Conservation (phyloP, 1,284 basidiomycete genomes). For the Papiliotrema fonsecae region DNA sequence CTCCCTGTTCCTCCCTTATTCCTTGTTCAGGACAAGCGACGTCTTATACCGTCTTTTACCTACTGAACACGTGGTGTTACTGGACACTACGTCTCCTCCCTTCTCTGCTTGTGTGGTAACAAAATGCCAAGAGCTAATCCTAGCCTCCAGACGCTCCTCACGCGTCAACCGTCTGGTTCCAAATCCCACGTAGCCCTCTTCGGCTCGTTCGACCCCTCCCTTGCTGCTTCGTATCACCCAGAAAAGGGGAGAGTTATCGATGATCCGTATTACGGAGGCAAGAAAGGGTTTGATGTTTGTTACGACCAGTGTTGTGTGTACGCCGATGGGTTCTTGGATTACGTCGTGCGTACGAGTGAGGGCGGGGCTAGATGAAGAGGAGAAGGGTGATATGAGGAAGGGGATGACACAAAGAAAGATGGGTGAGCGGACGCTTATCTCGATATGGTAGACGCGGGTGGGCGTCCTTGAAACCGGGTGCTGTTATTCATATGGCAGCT, state of each 20-base stretch:
- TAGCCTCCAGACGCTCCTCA: constrained; percentile 46
- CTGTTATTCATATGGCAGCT: no score
- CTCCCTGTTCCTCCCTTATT: no score
- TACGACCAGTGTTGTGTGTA: constrained; percentile 49
- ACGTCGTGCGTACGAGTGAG: constrained; percentile 33
- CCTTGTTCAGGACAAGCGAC: no score
- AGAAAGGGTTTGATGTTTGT: constrained; percentile 47
- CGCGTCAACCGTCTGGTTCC: constrained; percentile 29
- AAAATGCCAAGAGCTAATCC: background rate
- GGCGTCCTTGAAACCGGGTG: no score
- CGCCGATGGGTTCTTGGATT: constrained; percentile 42
- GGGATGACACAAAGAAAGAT: no score
- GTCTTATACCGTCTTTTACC: no score
- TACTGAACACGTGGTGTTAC: no score
- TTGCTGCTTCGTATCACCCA: constrained; percentile 9
- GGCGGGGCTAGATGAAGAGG: no score
- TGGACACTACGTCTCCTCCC: background rate
- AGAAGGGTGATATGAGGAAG: no score
- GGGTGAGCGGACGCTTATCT: no score
- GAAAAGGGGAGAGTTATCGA: constrained; percentile 25
- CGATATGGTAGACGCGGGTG: no score
- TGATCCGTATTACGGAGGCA: constrained; percentile 50
- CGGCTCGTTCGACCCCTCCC: constrained; percentile 34
- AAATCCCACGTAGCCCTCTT: constrained; percentile 34
- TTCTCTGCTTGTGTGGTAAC: background rate